Percentiles rank a stretch among this genome's conserved stretches.
phyloP scores from a whole-genome alignment of 768 basidiomycete species.

The Naganishia randhawae region DNA sequence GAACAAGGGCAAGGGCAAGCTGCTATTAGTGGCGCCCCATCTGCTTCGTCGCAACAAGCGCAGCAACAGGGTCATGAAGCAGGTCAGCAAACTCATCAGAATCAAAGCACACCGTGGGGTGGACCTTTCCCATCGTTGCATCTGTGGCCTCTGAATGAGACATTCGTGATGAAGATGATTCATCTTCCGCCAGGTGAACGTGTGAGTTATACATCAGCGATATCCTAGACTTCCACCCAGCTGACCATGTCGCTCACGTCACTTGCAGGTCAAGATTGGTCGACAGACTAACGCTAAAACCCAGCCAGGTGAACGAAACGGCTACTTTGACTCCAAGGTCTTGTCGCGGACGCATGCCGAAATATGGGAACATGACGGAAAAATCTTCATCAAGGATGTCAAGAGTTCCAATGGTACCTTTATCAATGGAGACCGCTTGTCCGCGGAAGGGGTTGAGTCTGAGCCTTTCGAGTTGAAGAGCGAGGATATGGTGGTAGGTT shows the following conservation, averaged over 20 bases:
- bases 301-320: conserved; percentile 81
- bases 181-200: conserved; percentile 45
- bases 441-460: conserved; percentile 80
- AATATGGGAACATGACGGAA: conserved; percentile 82
- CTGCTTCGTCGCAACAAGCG: not conserved
- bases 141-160: conserved; percentile 88
- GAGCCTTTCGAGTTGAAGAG: conserved; percentile 90
- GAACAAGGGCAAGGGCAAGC: not conserved
- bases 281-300: conserved; percentile 95
- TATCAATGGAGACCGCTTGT: conserved; percentile 90
- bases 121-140: conserved; percentile 54
- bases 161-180: conserved; percentile 91
- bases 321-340: conserved; percentile 95
- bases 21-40: not conserved
- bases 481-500: conserved; percentile 88
- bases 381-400: conserved; percentile 98
- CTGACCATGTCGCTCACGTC: no score
- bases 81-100: not conserved
- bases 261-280: conserved; percentile 73
- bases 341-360: conserved; percentile 92
- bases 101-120: conserved; percentile 38
- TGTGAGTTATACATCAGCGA: not conserved
- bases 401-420: conserved; percentile 98
- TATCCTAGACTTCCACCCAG: not conserved
- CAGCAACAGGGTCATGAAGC: conserved; percentile 3